Percentiles rank a stretch among this genome's conserved stretches.
Evolutionary conservation across 2,329 filamentous ascomycete genomes (phyloP).

Genomic region (Fusarium dlaminii): DNA sequence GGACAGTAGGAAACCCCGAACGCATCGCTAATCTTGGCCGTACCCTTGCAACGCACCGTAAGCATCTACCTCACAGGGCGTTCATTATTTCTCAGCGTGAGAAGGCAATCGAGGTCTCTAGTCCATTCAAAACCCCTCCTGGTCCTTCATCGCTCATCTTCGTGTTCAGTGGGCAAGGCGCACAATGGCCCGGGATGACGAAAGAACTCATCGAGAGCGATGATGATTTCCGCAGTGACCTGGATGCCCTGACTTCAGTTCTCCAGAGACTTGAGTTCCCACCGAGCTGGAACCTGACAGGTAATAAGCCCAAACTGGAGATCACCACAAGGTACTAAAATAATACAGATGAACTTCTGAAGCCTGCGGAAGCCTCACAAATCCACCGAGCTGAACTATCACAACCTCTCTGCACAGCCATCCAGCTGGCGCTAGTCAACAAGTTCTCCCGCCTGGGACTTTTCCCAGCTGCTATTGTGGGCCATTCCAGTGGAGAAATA

Average conservation of each 20-base stretch:
- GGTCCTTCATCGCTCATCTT: background rate
- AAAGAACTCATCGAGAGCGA: constrained; percentile 28
- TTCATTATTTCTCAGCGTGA: background rate
- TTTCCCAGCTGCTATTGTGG: background rate
- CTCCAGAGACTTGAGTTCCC: background rate
- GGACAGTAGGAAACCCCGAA: constrained; percentile 19
- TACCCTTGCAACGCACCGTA: constrained; percentile 44
- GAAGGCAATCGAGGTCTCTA: constrained; percentile 9
- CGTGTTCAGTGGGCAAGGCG: constrained; percentile 50
- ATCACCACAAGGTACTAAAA: background rate
- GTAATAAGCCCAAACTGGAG: background rate
- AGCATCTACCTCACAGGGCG: constrained; percentile 38
- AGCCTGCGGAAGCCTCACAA: background rate
- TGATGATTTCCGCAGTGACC: background rate
- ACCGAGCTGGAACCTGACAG: constrained; percentile 28
- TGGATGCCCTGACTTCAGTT: constrained; percentile 8
- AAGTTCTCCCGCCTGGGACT: background rate
- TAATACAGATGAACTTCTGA: background rate
- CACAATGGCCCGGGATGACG: constrained; percentile 48
- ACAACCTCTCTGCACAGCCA: constrained; percentile 16
- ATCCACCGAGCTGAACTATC: background rate
- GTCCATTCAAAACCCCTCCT: background rate
- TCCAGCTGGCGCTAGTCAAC: constrained; percentile 10
- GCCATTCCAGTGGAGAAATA: constrained; percentile 28
- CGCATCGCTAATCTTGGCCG: constrained; percentile 38